phyloP scores from a whole-genome alignment of 2,329 filamentous ascomycete genomes.

The Ophiostoma sp. region DNA sequence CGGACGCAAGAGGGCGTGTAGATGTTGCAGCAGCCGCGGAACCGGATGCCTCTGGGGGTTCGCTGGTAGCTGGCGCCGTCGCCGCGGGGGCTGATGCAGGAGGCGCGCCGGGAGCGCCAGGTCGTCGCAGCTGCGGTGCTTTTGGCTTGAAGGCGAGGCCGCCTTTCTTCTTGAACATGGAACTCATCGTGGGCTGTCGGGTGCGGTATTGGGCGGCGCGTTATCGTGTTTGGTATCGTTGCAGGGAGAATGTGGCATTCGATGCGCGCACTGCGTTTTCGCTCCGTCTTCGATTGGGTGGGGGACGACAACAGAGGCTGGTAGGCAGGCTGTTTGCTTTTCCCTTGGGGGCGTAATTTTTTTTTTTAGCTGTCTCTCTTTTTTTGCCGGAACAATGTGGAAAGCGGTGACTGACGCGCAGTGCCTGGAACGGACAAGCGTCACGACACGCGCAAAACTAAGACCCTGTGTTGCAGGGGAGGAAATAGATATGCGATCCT shows the following conservation, averaged over 20 bases:
- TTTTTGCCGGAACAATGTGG: slow-evolving; percentile 21
- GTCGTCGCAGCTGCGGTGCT: slow-evolving; percentile 47
- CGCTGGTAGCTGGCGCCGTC: background rate
- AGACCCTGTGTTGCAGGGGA: background rate
- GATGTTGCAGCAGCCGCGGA: background rate
- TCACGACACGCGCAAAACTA: slow-evolving; percentile 1
- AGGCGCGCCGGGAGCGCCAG: slow-evolving; percentile 40
- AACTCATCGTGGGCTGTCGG: slow-evolving; percentile 25
- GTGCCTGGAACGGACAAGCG: slow-evolving; percentile 20
- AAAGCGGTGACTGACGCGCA: slow-evolving; percentile 16
- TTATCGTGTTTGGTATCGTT: background rate
- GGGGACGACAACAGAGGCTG: background rate
- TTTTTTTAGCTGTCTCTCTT: slow-evolving; percentile 20
- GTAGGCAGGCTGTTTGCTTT: background rate
- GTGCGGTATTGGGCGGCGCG: background rate
- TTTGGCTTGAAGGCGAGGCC: slow-evolving; percentile 65
- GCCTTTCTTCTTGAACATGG: slow-evolving; percentile 62
- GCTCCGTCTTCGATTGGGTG: slow-evolving; percentile 10
- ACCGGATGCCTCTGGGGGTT: background rate
- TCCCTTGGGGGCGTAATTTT: slow-evolving; percentile 15
- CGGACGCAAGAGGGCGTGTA: background rate
- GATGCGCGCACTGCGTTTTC: slow-evolving; percentile 8
- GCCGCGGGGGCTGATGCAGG: slow-evolving; percentile 29
- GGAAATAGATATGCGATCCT: background rate
- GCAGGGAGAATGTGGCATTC: background rate